Base-by-base conservation (phyloP, 345 rosid species). In the Turritis glabra region DNA sequence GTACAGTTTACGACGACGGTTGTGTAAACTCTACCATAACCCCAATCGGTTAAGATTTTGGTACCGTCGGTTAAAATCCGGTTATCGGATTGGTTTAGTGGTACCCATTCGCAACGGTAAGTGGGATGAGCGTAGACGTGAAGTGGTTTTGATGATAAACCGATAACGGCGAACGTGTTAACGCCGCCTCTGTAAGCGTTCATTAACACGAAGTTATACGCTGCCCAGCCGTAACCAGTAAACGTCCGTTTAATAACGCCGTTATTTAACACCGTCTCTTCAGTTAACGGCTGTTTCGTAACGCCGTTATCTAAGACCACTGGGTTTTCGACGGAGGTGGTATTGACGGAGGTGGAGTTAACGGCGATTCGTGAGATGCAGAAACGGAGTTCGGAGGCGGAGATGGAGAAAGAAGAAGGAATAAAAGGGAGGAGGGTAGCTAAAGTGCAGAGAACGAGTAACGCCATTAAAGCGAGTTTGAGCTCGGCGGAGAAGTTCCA, bases 41-140 rank as follows among this genome's bases (percentile, higher is more conserved):
- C 97, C 99, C 99, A 92, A 40, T 95, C 99, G 22, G 98, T 97
- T 37, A 92, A 91, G 72, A 92, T 84, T 80, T 83, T 89, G 62
- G 75, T 72, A 1, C 81, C 86, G 33, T 54, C 65, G 73, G 86
- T 56, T 80, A 78, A 23, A 33, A 79, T 54, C 78, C 80, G 75
- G 57, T 62, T 78, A 64, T 40, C 76, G 8, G 64, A 55, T 30
- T 21, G 82, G 75, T 72, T 55, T 12, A 44, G 13, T 5, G 87
- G 87, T 30, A 88, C 76, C 96, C 96, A 94, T 70, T 85, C 85
- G 78, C 98, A 91, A 15, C 77, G 72, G 61, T 94, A 94, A 25
- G 82, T 70, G 4, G 98, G 96, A 64, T 72, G 87, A 5, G 84
- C 68, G 72, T 75, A 91, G 8, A 89, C 82, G 63, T 91, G 96